phyloP scores from a whole-genome alignment of 2,329 filamentous ascomycete species.

The Phaeosphaeriaceae sp. region DNA sequence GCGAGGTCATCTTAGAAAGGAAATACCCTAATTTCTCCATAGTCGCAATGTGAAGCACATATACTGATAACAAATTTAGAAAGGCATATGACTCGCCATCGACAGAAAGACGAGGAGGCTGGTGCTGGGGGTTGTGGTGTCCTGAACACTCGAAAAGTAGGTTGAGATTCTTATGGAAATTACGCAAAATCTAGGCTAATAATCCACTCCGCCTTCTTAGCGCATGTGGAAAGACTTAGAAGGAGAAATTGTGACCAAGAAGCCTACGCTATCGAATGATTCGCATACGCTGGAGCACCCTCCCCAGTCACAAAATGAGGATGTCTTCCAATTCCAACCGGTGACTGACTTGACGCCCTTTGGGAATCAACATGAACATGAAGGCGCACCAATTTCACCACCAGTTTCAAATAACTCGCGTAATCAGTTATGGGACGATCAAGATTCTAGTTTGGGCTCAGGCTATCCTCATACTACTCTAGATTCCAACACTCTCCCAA shows the following conservation, averaged over 20 bases:
- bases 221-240: slow-evolving; percentile 62
- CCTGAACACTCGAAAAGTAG: slow-evolving; percentile 56
- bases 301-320: slow-evolving; percentile 10
- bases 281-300: slow-evolving; percentile 10
- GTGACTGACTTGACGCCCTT: slow-evolving; percentile 30
- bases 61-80: slow-evolving; percentile 50
- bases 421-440: slow-evolving; percentile 35
- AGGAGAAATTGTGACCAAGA: slow-evolving; percentile 59
- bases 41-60: slow-evolving; percentile 1
- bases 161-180: not conserved
- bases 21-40: too few relatives aligned
- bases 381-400: slow-evolving; percentile 43
- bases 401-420: slow-evolving; percentile 39
- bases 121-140: slow-evolving; percentile 59
- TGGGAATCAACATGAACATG: slow-evolving; percentile 23
- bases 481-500: slow-evolving; percentile 23
- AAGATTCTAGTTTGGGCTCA: slow-evolving; percentile 33
- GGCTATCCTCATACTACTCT: slow-evolving; percentile 26
- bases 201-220: slow-evolving; percentile 39
- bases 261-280: slow-evolving; percentile 32
- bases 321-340: slow-evolving; percentile 24
- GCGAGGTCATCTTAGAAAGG: too few relatives aligned
- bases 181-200: not conserved
- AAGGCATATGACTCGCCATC: slow-evolving; percentile 62
- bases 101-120: slow-evolving; percentile 62